Base-by-base conservation (phyloP, 2,329 filamentous ascomycete genomes). In the Fusarium oxysporum region DNA sequence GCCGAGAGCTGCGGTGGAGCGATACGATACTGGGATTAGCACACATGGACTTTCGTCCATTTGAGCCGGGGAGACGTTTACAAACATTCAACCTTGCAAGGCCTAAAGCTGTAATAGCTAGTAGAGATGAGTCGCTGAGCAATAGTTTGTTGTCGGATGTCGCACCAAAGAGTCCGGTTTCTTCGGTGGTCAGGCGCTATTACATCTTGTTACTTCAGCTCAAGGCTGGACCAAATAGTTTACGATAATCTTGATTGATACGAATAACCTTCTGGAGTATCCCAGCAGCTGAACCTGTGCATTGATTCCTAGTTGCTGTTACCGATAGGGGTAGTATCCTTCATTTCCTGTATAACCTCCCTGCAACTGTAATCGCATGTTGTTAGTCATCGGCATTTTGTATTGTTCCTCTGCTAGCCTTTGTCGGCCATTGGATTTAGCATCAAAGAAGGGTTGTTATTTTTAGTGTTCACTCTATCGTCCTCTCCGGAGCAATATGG, bases 1-100 rank as follows among this genome's bases (percentile, higher is more conserved):
- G 67, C 67, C 58, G 62, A 63, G 54, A 57, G 51, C 59, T 71
- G 47, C 33, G 51, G 70, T 72, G 68, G 68, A 56, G 54, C 54
- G 50, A 57, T 41, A 57, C 30, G 41, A 37, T 65, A 3, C 65
- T 57, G 47, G 71, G 70, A 64, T 73, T 35, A 35, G 60, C 25
- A 53, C 56, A 48, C 38, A 37, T 48, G 59, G 38, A 44, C 30
- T 62, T 33, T 45, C 33, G 37, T 54, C 16, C 41, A 19, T 28
- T 30, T 21, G 28, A 25, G 48, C 17, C 16, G 9, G 25, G 23
- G 40, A 47, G 35, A 41, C 44, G 56, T 44, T 58, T 56, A 47
- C 41, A 60, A 53, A 50, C 65, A 53, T 53, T 38, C 33, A 45
- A 37, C 35, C 57, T 50, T 50, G 25, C 28, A 41, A 38, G 50